Evolutionary conservation across 352 stramenopile genomes (phyloP), one percentile per base, ranked within the genome.

Genomic region (Globisporangium iwayamae): DNA sequence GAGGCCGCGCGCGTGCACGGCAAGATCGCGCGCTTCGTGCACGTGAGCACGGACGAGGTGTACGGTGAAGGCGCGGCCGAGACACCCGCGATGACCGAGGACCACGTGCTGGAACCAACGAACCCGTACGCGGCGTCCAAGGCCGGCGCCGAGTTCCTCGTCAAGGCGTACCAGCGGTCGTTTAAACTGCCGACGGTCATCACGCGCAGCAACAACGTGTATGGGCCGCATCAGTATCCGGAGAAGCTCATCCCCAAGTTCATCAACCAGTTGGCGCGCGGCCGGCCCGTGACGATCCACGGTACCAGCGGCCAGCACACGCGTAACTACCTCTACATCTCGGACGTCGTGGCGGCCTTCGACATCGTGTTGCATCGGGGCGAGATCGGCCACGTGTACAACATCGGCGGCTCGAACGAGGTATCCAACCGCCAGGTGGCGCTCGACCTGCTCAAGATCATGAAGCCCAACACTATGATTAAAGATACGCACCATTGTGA

Each of bases 71-170:
- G 93, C 39, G 75, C 90, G 67, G 70, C 79, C 7, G 90, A 98
- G 62, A 93, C 94, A 2, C 76, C 89, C 32, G 90, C 94, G 7
- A 98, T 98, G 96, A 86, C 82, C 18, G 96, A 99, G 67, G 89
- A 98, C 55, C 92, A 98, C 71, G 92, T 98, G 39, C 73, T 97
- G 5, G 83, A 95, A 72, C 97, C 96, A 1, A 99, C 97, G 16
- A 99, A 99, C 67, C 97, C 97, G 16, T 99, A 99, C 72, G 96
- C 97, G 5, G 97, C 97, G 13, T 98, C 94, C 54, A 99, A 99
- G 78, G 97, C 97, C 2, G 96, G 93, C 45, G 97, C 97, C 2
- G 97, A 99, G 75, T 99, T 99, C 68, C 81, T 99, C 32, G 96
- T 98, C 63, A 99, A 99, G 76, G 87, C 81, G 34, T 96, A 94